These are phyloP conservation scores for Tulasnella sp. DNA, from an alignment of 768 basidiomycete species.

Conservation along the genomic window DNA sequence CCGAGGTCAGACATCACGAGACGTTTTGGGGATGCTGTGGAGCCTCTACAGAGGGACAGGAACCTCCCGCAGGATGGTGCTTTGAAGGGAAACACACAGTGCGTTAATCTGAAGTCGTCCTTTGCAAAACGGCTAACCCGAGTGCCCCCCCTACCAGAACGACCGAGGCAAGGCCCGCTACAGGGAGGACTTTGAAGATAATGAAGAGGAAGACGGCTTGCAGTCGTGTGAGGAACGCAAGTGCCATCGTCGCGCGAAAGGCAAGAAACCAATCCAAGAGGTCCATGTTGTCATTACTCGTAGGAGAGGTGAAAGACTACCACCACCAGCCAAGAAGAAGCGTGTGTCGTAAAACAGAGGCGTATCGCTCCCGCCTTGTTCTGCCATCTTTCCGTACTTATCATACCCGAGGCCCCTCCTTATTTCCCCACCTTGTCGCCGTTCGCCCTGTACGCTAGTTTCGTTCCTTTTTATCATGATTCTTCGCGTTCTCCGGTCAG, in stretches of 20 bases:
- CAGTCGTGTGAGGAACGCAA: slow-evolving; percentile 22
- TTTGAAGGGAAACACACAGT: slow-evolving; percentile 26
- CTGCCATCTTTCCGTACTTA: not conserved
- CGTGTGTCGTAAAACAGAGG: not conserved
- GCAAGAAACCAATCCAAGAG: not conserved
- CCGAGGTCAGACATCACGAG: slow-evolving; percentile 6
- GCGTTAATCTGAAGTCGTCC: not conserved
- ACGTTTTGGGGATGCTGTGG: slow-evolving; percentile 25
- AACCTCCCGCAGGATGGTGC: slow-evolving; percentile 23
- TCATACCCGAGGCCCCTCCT: not conserved
- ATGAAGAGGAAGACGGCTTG: slow-evolving; percentile 20
- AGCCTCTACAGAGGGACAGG: not conserved
- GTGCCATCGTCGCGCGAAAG: slow-evolving; percentile 1
- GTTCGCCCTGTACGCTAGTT: slow-evolving; percentile 1
- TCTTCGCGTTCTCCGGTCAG: not conserved
- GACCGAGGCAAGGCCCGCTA: slow-evolving; percentile 23
- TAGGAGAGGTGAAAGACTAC: slow-evolving; percentile 17
- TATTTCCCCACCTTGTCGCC: not conserved
- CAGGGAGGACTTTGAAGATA: slow-evolving; percentile 20
- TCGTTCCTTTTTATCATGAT: not conserved
- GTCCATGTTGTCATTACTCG: slow-evolving; percentile 23
- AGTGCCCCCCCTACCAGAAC: not conserved
- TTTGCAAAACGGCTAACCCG: not conserved
- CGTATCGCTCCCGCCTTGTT: not conserved
- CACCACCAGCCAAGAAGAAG: slow-evolving; percentile 21